A percentile compares a stretch with the other conserved stretches of the same genome.
These are phyloP conservation scores for Xylaria intraflava DNA, from an alignment of 495 filamentous ascomycete genomes.

Conservation along the genomic window DNA sequence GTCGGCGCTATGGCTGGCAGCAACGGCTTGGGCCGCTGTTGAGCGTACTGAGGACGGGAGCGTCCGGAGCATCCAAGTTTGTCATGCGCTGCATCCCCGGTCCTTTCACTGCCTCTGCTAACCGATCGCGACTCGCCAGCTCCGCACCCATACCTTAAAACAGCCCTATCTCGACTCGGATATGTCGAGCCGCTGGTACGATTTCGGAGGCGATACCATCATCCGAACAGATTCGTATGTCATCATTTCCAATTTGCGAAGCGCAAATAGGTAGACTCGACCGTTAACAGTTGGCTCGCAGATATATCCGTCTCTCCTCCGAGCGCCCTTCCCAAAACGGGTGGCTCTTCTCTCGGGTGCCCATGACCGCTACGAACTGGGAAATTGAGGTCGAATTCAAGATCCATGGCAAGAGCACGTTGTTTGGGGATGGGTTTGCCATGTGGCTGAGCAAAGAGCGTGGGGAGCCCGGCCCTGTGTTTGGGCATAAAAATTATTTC, in stretches of 20 bases:
- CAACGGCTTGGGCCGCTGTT: conserved; percentile 38
- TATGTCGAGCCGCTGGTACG: conserved; percentile 98
- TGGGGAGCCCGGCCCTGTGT: conserved; percentile 71
- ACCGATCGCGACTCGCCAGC: conserved; percentile 66
- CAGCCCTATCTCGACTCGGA: conserved; percentile 97
- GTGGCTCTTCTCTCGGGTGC: conserved; percentile 89
- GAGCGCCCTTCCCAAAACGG: conserved; percentile 85
- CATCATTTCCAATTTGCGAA: conserved; percentile 1
- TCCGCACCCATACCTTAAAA: conserved; percentile 31
- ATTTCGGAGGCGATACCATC: conserved; percentile 95
- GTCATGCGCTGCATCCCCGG: conserved; percentile 19
- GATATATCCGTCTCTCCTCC: conserved; percentile 87
- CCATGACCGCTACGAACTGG: conserved; percentile 98
- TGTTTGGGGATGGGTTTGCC: conserved; percentile 96
- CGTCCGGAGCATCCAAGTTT: conserved; percentile 51
- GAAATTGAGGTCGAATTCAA: conserved; percentile 97
- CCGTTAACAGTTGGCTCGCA: conserved; percentile 28
- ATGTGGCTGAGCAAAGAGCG: conserved; percentile 98
- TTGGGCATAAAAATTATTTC: conserved; percentile 81
- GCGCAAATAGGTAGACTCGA: neutral
- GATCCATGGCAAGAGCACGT: conserved; percentile 63
- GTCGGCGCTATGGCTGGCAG: conserved; percentile 51
- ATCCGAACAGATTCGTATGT: conserved; percentile 84
- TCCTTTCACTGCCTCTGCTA: conserved; percentile 35
- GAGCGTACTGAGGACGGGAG: conserved; percentile 39